phyloP scores from a whole-genome alignment of 2,329 filamentous ascomycete species.

The Calonectria honghensis region DNA sequence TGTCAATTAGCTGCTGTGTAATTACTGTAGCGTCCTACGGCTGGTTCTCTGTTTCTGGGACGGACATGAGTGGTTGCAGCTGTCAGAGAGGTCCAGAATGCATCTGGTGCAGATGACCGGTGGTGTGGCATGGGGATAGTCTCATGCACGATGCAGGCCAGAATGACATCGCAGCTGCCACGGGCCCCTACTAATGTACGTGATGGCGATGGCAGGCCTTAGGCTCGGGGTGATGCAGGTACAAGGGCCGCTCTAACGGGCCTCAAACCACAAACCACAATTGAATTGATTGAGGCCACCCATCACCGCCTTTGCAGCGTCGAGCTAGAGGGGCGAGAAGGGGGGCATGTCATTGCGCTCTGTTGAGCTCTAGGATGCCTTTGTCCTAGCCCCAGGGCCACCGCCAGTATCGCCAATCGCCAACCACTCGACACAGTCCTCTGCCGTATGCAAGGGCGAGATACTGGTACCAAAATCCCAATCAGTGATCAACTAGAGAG shows the following conservation, averaged over 20 bases:
- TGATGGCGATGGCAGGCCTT: slow-evolving; percentile 28
- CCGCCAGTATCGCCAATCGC: not conserved
- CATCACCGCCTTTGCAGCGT: slow-evolving; percentile 20
- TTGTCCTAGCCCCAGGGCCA: slow-evolving; percentile 10
- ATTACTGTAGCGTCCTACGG: slow-evolving; percentile 13
- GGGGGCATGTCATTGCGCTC: slow-evolving; percentile 5
- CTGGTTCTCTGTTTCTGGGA: not conserved
- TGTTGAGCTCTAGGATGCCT: slow-evolving; percentile 14
- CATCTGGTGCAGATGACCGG: not conserved
- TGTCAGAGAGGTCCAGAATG: slow-evolving; percentile 25
- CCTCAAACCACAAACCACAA: slow-evolving; percentile 14
- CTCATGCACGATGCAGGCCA: slow-evolving; percentile 42
- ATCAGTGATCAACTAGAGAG: slow-evolving; percentile 4
- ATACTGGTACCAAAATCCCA: not conserved
- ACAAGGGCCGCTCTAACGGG: slow-evolving; percentile 25
- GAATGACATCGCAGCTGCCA: slow-evolving; percentile 32
- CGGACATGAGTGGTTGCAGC: slow-evolving; percentile 28
- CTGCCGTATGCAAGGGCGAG: slow-evolving; percentile 17
- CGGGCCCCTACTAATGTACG: slow-evolving; percentile 23
- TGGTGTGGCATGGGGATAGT: slow-evolving; percentile 40
- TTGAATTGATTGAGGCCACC: slow-evolving; percentile 22
- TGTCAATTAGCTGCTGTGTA: not conserved
- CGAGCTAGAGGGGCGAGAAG: not conserved
- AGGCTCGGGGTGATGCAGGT: slow-evolving; percentile 29
- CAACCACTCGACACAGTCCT: slow-evolving; percentile 8